Percentiles rank a stretch among this genome's conserved stretches.
Conservation (phyloP, 2,329 filamentous ascomycete genomes). For the Teratosphaeriaceae sp. region DNA sequence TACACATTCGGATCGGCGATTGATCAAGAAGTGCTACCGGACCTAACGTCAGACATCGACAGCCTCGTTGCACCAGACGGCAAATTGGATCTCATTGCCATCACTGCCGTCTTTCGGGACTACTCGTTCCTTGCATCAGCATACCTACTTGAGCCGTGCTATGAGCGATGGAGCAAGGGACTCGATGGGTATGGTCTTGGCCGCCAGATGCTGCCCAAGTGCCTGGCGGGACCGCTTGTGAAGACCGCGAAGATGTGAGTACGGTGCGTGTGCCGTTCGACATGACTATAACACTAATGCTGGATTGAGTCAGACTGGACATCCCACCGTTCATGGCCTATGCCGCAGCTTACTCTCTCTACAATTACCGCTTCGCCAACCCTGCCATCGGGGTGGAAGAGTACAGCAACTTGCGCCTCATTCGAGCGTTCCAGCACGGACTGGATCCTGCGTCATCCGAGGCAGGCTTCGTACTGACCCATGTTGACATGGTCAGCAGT, state of each 20-base stretch:
- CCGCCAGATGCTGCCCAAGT: conserved; percentile 63
- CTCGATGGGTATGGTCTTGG: conserved; percentile 73
- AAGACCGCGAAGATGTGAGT: conserved; percentile 80
- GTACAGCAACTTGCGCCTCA: conserved; percentile 65
- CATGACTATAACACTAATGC: too few species aligned
- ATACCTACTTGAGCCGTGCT: conserved; percentile 87
- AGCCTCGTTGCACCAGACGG: conserved; percentile 44
- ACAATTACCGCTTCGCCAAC: conserved; percentile 57
- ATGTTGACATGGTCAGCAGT: conserved; percentile 91
- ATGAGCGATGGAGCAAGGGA: conserved; percentile 56
- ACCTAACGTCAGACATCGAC: conserved; percentile 62
- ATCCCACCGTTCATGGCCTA: conserved; percentile 94
- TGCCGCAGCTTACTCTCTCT: conserved; percentile 56
- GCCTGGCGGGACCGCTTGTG: conserved; percentile 74
- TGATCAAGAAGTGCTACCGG: conserved; percentile 58
- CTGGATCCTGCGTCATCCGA: conserved; percentile 82
- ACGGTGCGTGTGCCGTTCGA: too few species aligned
- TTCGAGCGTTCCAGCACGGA: conserved; percentile 86
- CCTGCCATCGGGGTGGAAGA: conserved; percentile 44
- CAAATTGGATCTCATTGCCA: conserved; percentile 63
- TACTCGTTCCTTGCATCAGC: conserved; percentile 87
- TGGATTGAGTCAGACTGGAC: conserved; percentile 44
- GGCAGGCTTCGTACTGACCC: conserved; percentile 91
- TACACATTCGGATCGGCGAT: conserved; percentile 71
- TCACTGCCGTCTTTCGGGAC: conserved; percentile 85